phyloP scores from a whole-genome alignment of 2,329 filamentous ascomycete species.

The Botryotinia calthae region DNA sequence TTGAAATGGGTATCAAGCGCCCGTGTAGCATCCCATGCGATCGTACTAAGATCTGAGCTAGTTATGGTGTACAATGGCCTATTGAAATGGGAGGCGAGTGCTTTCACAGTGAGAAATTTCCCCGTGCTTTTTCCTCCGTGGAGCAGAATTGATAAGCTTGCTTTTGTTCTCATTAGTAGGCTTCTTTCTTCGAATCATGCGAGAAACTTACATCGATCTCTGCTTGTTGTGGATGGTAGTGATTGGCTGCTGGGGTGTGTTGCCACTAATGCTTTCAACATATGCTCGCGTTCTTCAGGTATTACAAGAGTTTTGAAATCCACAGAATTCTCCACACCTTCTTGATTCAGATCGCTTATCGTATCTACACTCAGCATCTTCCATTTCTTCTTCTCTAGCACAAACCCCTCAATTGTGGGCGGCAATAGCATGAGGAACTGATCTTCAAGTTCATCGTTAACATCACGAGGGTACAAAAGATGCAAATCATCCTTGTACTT shows the following conservation, averaged over 20 bases:
- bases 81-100: slow-evolving; percentile 4
- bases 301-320: not conserved
- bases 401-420: not conserved
- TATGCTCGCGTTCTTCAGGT: not conserved
- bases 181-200: too few relatives aligned
- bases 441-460: not conserved
- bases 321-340: not conserved
- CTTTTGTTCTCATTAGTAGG: not conserved
- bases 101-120: not conserved
- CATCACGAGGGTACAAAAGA: not conserved
- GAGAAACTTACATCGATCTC: not conserved
- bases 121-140: not conserved
- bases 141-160: slow-evolving; percentile 6
- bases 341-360: not conserved
- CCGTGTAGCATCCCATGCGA: not conserved
- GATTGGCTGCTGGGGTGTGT: not conserved
- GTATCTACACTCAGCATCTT: not conserved
- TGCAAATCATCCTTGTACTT: not conserved
- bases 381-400: not conserved
- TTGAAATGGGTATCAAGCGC: slow-evolving; percentile 2
- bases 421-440: slow-evolving; percentile 3
- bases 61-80: slow-evolving; percentile 1
- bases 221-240: accelerated
- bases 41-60: not conserved
- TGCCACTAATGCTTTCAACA: slow-evolving; percentile 10